These are phyloP conservation scores for Xerocomus nothofagi DNA, from an alignment of 1,284 basidiomycete species.

Conservation along the genomic window DNA sequence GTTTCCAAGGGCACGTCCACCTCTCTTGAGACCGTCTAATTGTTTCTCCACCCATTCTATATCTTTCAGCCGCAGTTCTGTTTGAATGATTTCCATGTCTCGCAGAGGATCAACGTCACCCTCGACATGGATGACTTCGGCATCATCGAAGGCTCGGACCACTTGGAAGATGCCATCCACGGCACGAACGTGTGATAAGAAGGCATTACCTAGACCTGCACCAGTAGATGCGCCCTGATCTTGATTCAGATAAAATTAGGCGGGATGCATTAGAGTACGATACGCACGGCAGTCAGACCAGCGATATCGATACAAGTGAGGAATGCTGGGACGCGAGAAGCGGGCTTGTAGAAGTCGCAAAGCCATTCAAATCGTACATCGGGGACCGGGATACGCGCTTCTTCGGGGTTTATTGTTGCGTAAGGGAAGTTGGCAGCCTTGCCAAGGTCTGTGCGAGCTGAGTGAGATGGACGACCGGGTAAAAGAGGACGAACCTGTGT, in stretches of 20 bases:
- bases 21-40: constrained; percentile 78
- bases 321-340: constrained; percentile 87
- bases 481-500: constrained; percentile 61
- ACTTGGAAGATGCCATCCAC: constrained; percentile 99
- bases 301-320: constrained; percentile 99
- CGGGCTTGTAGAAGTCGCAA: constrained; percentile 88
- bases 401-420: constrained; percentile 91
- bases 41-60: constrained; percentile 98
- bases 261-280: constrained; percentile 28
- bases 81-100: constrained; percentile 98
- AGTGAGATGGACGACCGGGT: background rate
- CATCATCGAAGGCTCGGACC: constrained; percentile 97
- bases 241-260: constrained; percentile 19
- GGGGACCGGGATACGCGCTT: constrained; percentile 97
- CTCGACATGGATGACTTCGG: constrained; percentile 99
- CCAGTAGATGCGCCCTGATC: constrained; percentile 91
- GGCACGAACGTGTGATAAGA: constrained; percentile 96
- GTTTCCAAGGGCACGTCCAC: constrained; percentile 70
- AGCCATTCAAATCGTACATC: constrained; percentile 96
- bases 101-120: constrained; percentile 95
- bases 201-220: constrained; percentile 96
- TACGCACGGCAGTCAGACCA: constrained; percentile 86
- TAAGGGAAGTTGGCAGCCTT: constrained; percentile 99
- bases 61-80: constrained; percentile 92
- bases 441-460: constrained; percentile 71